Conservation (phyloP, 1,284 basidiomycete genomes). For the Malassezia yamatoensis region DNA sequence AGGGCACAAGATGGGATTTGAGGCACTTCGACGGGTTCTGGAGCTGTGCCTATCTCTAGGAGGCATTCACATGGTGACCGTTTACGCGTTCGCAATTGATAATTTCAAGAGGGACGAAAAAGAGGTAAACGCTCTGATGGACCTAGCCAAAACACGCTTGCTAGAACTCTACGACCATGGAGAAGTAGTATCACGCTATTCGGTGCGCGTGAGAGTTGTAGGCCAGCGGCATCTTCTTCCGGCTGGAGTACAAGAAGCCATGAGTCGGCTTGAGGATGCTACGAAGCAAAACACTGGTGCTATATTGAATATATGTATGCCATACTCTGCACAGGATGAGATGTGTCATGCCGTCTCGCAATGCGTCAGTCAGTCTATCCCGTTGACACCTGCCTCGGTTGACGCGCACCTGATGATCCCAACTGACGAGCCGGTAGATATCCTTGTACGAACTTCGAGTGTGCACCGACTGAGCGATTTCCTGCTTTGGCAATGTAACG, state of each 20-base stretch:
- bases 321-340: slow-evolving; percentile 85
- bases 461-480: slow-evolving; percentile 84
- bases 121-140: slow-evolving; percentile 82
- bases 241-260: slow-evolving; percentile 60
- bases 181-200: slow-evolving; percentile 53
- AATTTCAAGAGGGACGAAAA: slow-evolving; percentile 82
- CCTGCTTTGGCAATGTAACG: slow-evolving; percentile 76
- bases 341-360: slow-evolving; percentile 51
- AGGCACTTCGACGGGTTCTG: slow-evolving; percentile 59
- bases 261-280: slow-evolving; percentile 65
- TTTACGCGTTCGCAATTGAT: slow-evolving; percentile 93
- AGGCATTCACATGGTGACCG: slow-evolving; percentile 58
- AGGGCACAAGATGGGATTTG: slow-evolving; percentile 79
- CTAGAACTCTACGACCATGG: slow-evolving; percentile 71
- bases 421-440: slow-evolving; percentile 60
- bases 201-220: slow-evolving; percentile 73
- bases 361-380: not conserved
- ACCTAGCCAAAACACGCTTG: slow-evolving; percentile 68
- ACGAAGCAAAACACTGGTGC: slow-evolving; percentile 69
- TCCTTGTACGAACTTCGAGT: slow-evolving; percentile 82
- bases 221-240: slow-evolving; percentile 72
- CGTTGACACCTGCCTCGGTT: slow-evolving; percentile 15
- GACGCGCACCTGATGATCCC: slow-evolving; percentile 49
- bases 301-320: slow-evolving; percentile 86
- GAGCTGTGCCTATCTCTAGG: slow-evolving; percentile 38